Evolutionary conservation across 2,329 filamentous ascomycete genomes (phyloP), one percentile per base, ranked within the genome.

Genomic region (Aureobasidium sp.): DNA sequence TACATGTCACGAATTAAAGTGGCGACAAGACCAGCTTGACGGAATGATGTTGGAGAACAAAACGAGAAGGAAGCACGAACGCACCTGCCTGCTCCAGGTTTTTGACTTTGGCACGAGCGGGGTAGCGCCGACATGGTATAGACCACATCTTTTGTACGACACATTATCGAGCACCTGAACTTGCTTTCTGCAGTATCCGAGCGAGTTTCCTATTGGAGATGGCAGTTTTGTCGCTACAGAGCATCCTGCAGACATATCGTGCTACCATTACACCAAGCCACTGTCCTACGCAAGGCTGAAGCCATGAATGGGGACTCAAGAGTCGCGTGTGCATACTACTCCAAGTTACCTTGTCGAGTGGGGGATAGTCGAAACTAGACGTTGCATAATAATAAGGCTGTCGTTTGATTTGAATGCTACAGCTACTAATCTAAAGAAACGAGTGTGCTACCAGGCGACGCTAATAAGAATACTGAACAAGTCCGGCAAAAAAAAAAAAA

Each of bases 51-150:
- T 45, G 17, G 39, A 42, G 22, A 57, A 36, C 29, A 5, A 34
- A 45, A 57, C 45, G 29, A 36, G 53, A 44, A 34, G 14, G 53
- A 45, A 57, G 53, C 53, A 57, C 39, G 53, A 57, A 41, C 41
- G 52, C 37, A 31, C 36, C 17, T 55, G 52, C 52, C 49, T 52
- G 31, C 51, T 45, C 11, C 53, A 44, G 45, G 39, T 34, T 57
- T 56, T 57, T 55, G 41, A 57, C 27, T 57, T 57, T 36, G 53
- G 29, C 39, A 20, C 53, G 53, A 57, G 53, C 53, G 53, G 53
- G 53, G 53, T 57, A 57, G 53, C 41, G 53, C 41, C 45, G 37
- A 42, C 41, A 11, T 29, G 53, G 39, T 45, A 36, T 45, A 44
- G 39, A 57, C 36, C 20, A 42, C 27, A 20, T n/a, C 25, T 11